Evolutionary conservation across 192 early-diverging fungal genomes (phyloP).

Genomic region (Coemansia erecta): DNA sequence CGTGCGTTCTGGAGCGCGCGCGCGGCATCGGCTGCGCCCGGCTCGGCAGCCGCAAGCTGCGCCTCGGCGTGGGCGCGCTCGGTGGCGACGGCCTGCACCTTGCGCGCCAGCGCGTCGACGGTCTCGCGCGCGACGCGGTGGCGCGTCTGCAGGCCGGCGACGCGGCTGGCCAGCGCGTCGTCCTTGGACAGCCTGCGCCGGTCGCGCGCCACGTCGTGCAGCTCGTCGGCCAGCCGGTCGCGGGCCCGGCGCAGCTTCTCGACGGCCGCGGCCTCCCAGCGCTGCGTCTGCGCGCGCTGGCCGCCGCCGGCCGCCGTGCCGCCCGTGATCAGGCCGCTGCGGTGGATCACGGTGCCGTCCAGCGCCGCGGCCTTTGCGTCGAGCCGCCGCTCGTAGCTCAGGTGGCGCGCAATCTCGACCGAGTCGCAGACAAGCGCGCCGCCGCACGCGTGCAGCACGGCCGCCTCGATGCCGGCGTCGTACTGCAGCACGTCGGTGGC

Average conservation of each 20-base stretch:
- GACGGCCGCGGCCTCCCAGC: slow-evolving; percentile 89
- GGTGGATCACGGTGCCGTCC: slow-evolving; percentile 94
- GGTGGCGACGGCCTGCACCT: slow-evolving; percentile 59
- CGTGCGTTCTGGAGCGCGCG: slow-evolving; percentile 50
- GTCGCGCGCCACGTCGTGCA: slow-evolving; percentile 68
- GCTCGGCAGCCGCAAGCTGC: slow-evolving; percentile 23
- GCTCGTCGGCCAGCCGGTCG: slow-evolving; percentile 65
- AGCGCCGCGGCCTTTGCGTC: slow-evolving; percentile 90
- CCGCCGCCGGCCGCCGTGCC: slow-evolving; percentile 55
- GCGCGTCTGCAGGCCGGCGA: slow-evolving; percentile 61
- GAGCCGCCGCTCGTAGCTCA: slow-evolving; percentile 79
- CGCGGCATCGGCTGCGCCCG: slow-evolving; percentile 24
- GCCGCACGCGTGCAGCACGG: slow-evolving; percentile 90
- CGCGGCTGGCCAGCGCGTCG: slow-evolving; percentile 57
- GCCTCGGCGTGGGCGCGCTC: slow-evolving; percentile 59
- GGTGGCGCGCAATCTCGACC: slow-evolving; percentile 75
- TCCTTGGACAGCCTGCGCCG: slow-evolving; percentile 68
- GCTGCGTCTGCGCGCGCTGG: slow-evolving; percentile 47
- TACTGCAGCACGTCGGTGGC: slow-evolving; percentile 92
- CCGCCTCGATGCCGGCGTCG: slow-evolving; percentile 70
- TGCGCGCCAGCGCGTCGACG: slow-evolving; percentile 54
- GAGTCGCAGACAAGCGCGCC: slow-evolving; percentile 90
- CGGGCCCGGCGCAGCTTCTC: slow-evolving; percentile 72
- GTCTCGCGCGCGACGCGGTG: slow-evolving; percentile 60
- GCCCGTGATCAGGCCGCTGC: slow-evolving; percentile 94